These are phyloP conservation scores for Penicillium samsonianum DNA, from an alignment of 495 filamentous ascomycete genomes.

Conservation along the genomic window DNA sequence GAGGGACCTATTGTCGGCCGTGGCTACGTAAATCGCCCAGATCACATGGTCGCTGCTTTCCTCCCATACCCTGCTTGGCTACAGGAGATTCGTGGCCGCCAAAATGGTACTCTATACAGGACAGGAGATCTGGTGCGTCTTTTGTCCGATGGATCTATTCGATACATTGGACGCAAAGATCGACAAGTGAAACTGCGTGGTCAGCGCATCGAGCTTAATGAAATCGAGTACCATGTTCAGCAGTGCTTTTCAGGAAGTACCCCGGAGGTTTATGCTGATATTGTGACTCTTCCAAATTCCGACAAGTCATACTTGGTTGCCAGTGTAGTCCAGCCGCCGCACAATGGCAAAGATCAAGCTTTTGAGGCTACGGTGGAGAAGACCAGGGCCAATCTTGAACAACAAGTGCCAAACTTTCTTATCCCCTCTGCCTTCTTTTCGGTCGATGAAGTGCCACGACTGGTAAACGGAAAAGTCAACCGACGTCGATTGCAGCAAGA, in stretches of 20 bases:
- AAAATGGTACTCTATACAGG: neutral
- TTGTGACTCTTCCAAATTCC: neutral
- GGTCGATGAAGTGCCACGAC: constrained; percentile 10
- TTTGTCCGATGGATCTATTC: neutral
- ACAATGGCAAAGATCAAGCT: neutral
- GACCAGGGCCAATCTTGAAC: constrained; percentile 1
- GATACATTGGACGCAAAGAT: constrained; percentile 1
- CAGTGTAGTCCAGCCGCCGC: neutral
- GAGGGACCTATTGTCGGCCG: constrained; percentile 14
- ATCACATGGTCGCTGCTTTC: neutral
- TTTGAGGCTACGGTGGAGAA: constrained; percentile 1
- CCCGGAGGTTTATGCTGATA: constrained; percentile 6
- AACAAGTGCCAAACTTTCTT: constrained; percentile 14
- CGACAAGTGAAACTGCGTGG: constrained; percentile 4
- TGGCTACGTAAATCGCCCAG: constrained; percentile 6
- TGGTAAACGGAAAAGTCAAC: constrained; percentile 20
- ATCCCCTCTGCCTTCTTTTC: constrained; percentile 13
- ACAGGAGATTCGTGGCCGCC: neutral
- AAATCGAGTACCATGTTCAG: constrained; percentile 1
- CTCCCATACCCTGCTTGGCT: neutral
- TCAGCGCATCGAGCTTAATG: constrained; percentile 1
- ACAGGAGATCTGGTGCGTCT: neutral
- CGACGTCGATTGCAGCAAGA: neutral
- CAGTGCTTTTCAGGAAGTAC: neutral
- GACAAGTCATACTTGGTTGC: constrained; percentile 8